These are phyloP conservation scores for Clarireedia hainanense DNA, from an alignment of 2,329 filamentous ascomycete species.

Conservation along the genomic window DNA sequence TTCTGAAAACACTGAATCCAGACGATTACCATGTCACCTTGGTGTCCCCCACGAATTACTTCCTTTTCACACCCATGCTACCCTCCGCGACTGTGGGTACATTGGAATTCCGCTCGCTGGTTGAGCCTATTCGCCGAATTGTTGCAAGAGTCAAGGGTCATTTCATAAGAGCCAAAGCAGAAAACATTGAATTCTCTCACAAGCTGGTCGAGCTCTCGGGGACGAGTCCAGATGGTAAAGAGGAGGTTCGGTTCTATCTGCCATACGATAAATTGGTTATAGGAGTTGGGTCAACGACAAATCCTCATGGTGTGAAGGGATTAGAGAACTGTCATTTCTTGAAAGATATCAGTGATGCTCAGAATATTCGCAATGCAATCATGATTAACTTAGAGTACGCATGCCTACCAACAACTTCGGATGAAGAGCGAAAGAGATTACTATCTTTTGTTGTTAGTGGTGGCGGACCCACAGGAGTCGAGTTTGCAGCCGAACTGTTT, in stretches of 20 bases:
- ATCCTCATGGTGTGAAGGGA: conserved; percentile 91
- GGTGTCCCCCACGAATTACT: conserved; percentile 91
- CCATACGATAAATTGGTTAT: conserved; percentile 96
- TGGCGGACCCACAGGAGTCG: conserved; percentile 91
- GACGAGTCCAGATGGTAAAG: conserved; percentile 60
- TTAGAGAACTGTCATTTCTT: conserved; percentile 91
- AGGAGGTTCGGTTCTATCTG: conserved; percentile 71
- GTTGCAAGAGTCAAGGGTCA: conserved; percentile 72
- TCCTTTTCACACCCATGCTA: conserved; percentile 96
- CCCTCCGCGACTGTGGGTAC: conserved; percentile 96
- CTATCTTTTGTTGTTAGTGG: conserved; percentile 95
- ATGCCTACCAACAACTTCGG: conserved; percentile 83
- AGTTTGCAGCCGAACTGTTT: conserved; percentile 93
- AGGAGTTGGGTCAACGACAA: conserved; percentile 85
- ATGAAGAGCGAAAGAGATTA: conserved; percentile 78
- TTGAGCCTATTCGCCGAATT: conserved; percentile 87
- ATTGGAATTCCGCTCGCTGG: conserved; percentile 79
- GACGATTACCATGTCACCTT: conserved; percentile 95
- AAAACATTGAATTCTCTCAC: conserved; percentile 84
- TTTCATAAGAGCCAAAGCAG: conserved; percentile 79
- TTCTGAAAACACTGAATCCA: conserved; percentile 82
- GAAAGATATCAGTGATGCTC: conserved; percentile 90
- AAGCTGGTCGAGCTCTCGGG: conserved; percentile 86
- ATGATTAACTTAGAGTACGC: conserved; percentile 85
- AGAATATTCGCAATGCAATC: conserved; percentile 79